phyloP scores from a whole-genome alignment of 495 filamentous ascomycete genomes.

The Geopyxis carbonaria region DNA sequence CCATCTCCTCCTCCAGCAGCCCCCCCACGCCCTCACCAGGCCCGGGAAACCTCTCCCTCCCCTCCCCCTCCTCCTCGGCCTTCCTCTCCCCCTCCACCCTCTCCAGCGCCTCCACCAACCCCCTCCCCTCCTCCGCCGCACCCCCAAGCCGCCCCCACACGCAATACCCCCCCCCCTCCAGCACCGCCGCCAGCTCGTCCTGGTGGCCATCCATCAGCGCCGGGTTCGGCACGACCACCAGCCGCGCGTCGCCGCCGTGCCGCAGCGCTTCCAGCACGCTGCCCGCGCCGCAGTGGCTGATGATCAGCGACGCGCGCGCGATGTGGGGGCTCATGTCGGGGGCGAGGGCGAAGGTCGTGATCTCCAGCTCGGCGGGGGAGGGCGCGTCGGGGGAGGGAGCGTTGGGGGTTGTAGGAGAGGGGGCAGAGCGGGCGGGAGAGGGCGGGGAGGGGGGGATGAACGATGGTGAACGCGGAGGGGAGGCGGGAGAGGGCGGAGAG shows the following conservation, averaged over 20 bases:
- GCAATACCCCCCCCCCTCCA: slow-evolving; percentile 52
- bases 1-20: neutral
- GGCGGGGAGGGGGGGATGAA: too few species aligned
- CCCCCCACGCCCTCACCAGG: neutral
- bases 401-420: neutral
- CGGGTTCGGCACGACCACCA: slow-evolving; percentile 78
- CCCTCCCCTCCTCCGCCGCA: neutral
- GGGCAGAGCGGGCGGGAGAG: too few species aligned
- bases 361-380: slow-evolving; percentile 24
- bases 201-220: slow-evolving; percentile 82
- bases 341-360: slow-evolving; percentile 51
- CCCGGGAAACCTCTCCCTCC: neutral
- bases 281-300: slow-evolving; percentile 88
- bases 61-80: neutral
- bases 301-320: slow-evolving; percentile 44
- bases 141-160: too few species aligned
- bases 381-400: neutral
- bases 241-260: slow-evolving; percentile 34
- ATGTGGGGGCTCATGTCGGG: slow-evolving; percentile 30
- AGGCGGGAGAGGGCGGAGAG: too few species aligned
- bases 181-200: slow-evolving; percentile 58
- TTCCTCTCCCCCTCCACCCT: neutral
- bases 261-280: slow-evolving; percentile 72
- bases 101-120: neutral
- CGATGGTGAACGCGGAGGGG: too few species aligned